Conservation (phyloP, 164 flowering plant genomes). For the Cinnamomum micranthum region DNA sequence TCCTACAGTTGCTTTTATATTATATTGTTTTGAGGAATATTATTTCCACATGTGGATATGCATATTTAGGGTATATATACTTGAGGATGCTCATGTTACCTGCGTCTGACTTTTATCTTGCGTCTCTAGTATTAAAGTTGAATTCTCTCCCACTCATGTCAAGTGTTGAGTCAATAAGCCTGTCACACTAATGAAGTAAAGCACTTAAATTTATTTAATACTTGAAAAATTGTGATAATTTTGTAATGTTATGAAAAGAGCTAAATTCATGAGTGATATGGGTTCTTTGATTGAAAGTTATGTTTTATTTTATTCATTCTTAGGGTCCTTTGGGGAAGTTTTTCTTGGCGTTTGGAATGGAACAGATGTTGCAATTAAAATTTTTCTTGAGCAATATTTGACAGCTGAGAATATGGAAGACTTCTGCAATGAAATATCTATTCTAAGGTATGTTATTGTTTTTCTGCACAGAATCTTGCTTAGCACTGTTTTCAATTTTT, state of each 20-base stretch:
- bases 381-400: constrained; percentile 92
- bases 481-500: constrained; percentile 3
- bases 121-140: no score
- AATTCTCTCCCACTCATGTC: background rate
- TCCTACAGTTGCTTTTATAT: background rate
- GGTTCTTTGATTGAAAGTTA: background rate
- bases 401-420: constrained; percentile 97
- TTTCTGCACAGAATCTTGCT: background rate
- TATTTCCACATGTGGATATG: background rate
- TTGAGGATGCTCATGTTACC: background rate
- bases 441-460: constrained; percentile 55
- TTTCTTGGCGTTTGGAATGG: constrained; percentile 99
- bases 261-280: background rate
- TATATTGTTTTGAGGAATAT: background rate
- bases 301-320: background rate
- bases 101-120: background rate
- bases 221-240: background rate
- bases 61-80: background rate
- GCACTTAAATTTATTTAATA: background rate
- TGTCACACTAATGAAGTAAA: background rate
- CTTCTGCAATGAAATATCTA: constrained; percentile 94
- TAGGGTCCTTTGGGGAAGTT: constrained; percentile 97
- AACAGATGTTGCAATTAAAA: constrained; percentile 94
- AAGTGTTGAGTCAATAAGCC: background rate
- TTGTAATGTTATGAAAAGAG: background rate